Evolutionary conservation across 108 stramenopile genomes (phyloP).

Genomic region (Nitzschia sp.): DNA sequence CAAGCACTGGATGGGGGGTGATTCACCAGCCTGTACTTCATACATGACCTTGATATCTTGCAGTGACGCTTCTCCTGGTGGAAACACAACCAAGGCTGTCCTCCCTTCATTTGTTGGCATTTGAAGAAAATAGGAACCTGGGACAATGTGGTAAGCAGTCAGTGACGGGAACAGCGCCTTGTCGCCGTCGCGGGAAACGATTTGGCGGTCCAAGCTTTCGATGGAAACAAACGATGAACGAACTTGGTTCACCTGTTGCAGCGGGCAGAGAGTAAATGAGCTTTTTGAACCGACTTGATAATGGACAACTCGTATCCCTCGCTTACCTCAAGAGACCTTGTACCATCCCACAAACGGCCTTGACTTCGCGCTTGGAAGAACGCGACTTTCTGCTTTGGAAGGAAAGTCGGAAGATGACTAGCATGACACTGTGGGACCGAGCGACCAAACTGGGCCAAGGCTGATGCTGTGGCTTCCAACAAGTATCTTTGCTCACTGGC

Average conservation of each 20-base stretch:
- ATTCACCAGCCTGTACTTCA: slow-evolving; percentile 8
- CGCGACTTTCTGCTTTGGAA: background rate
- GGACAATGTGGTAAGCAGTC: slow-evolving; percentile 6
- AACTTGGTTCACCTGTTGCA: too few relatives aligned
- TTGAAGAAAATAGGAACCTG: slow-evolving; percentile 32
- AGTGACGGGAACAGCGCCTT: slow-evolving; percentile 17
- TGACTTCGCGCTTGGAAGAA: slow-evolving; percentile 22
- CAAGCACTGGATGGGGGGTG: slow-evolving; percentile 5
- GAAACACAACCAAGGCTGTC: slow-evolving; percentile 30
- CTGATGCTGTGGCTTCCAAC: background rate
- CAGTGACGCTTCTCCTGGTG: slow-evolving; percentile 25
- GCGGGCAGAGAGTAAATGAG: too few relatives aligned
- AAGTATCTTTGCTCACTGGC: background rate
- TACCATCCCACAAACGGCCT: slow-evolving; percentile 7
- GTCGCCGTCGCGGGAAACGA: background rate
- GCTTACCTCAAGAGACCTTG: slow-evolving; percentile 1
- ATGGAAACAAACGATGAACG: too few relatives aligned
- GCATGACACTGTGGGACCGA: background rate
- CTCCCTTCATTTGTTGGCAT: slow-evolving; percentile 35
- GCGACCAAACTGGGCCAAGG: slow-evolving; percentile 11
- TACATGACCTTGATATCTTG: slow-evolving; percentile 37
- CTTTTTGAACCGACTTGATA: too few relatives aligned
- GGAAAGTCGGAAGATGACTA: background rate
- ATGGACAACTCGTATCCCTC: background rate
- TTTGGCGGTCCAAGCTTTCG: background rate